Evolutionary conservation across 1,284 basidiomycete genomes (phyloP).

Genomic region (Ceraceosorus bombacis): DNA sequence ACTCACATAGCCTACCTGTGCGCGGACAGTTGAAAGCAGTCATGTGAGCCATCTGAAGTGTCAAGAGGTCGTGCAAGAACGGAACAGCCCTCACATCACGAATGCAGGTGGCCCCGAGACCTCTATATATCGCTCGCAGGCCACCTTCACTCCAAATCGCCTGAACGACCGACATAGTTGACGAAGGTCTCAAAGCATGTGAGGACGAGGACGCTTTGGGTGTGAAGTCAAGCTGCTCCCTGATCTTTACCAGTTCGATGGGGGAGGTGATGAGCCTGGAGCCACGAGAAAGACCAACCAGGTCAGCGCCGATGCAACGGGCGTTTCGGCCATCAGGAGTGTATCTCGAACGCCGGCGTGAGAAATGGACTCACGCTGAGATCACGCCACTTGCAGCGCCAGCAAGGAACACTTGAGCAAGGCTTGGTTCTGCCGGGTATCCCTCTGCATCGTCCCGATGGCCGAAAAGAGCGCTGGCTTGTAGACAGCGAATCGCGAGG

Average conservation of each 20-base stretch:
- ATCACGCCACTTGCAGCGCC: conserved; percentile 32
- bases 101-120: conserved; percentile 30
- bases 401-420: conserved; percentile 28
- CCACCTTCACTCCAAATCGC: conserved; percentile 21
- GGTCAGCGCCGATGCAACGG: not conserved
- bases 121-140: conserved; percentile 26
- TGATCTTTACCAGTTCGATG: conserved; percentile 42
- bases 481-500: conserved; percentile 20
- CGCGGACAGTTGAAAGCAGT: too few species aligned
- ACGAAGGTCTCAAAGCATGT: not conserved
- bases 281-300: not conserved
- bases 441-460: not conserved
- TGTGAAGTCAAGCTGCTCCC: conserved; percentile 28
- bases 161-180: conserved; percentile 18
- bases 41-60: not conserved
- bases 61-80: too few species aligned
- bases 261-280: conserved; percentile 35
- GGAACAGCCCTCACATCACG: conserved; percentile 18
- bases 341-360: not conserved
- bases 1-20: conserved; percentile 9
- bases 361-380: conserved; percentile 13
- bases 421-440: not conserved
- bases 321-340: not conserved
- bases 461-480: not conserved
- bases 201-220: not conserved